Evolutionary conservation across 768 basidiomycete species (phyloP).

Genomic region (Tubosaeta brunneosetosa): DNA sequence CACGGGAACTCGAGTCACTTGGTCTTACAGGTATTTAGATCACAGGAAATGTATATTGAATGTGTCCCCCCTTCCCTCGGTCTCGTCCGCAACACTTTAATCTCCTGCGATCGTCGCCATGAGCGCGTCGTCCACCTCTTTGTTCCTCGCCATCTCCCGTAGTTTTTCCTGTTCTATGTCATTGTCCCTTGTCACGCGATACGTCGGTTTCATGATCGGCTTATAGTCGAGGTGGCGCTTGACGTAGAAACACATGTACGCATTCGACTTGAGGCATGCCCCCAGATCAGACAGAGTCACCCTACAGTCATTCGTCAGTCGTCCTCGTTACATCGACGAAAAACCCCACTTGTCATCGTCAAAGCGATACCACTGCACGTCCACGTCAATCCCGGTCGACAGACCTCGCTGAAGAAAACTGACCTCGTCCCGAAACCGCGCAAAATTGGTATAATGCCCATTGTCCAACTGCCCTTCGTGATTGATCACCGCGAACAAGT

Average conservation of each 20-base stretch:
- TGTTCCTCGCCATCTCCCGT: conserved; percentile 48
- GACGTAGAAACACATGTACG: conserved; percentile 96
- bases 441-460: conserved; percentile 90
- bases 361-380: conserved; percentile 79
- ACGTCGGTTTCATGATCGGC: conserved; percentile 62
- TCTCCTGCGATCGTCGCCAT: conserved; percentile 40
- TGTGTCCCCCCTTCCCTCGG: neutral
- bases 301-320: conserved; percentile 31
- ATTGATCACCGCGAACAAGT: conserved; percentile 89
- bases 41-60: neutral
- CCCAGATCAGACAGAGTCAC: conserved; percentile 68
- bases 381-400: neutral
- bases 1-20: neutral
- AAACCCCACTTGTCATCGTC: conserved; percentile 84
- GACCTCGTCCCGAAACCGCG: conserved; percentile 81
- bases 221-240: conserved; percentile 86
- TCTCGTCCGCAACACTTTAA: neutral
- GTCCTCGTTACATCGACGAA: neutral
- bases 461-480: conserved; percentile 94
- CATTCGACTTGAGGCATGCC: conserved; percentile 64
- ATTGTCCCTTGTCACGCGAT: conserved; percentile 59
- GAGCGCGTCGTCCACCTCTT: conserved; percentile 64
- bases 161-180: conserved; percentile 57
- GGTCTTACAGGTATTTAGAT: neutral
- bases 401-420: conserved; percentile 23